Conservation (phyloP, 768 basidiomycete species). For the Termitomyces bulborhizus region DNA sequence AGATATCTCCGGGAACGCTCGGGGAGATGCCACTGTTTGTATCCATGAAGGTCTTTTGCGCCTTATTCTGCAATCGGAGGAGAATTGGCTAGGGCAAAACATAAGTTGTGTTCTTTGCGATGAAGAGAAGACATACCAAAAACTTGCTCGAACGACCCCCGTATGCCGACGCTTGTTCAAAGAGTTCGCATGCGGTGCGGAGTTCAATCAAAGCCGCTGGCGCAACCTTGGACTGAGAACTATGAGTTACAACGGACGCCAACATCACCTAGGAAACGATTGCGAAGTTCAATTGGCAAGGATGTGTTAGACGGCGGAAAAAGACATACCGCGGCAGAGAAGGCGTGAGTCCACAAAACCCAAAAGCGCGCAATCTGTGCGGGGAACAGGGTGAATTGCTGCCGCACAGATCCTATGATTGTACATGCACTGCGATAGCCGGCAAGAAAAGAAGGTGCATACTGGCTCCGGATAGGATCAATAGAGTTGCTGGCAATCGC, state of each 20-base stretch:
- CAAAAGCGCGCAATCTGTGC: constrained; percentile 59
- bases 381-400: constrained; percentile 46
- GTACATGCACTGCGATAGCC: constrained; percentile 64
- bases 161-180: constrained; percentile 51
- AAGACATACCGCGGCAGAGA: constrained; percentile 51
- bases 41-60: constrained; percentile 45
- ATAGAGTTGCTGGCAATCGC: constrained; percentile 57
- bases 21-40: constrained; percentile 40
- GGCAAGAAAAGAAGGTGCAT: constrained; percentile 61
- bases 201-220: constrained; percentile 65
- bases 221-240: constrained; percentile 60
- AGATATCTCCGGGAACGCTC: constrained; percentile 50
- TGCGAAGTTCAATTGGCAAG: neutral
- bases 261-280: constrained; percentile 55
- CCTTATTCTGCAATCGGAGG: constrained; percentile 54
- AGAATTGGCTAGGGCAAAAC: constrained; percentile 49
- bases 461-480: constrained; percentile 65
- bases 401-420: constrained; percentile 41
- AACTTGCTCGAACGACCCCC: constrained; percentile 71
- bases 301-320: neutral
- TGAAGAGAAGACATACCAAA: constrained; percentile 24
- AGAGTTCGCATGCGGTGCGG: constrained; percentile 55
- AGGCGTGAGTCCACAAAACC: constrained; percentile 70
- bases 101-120: neutral
- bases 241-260: constrained; percentile 70